phyloP scores from a whole-genome alignment of 2,329 filamentous ascomycete genomes.

The Beauveria medogensis region DNA sequence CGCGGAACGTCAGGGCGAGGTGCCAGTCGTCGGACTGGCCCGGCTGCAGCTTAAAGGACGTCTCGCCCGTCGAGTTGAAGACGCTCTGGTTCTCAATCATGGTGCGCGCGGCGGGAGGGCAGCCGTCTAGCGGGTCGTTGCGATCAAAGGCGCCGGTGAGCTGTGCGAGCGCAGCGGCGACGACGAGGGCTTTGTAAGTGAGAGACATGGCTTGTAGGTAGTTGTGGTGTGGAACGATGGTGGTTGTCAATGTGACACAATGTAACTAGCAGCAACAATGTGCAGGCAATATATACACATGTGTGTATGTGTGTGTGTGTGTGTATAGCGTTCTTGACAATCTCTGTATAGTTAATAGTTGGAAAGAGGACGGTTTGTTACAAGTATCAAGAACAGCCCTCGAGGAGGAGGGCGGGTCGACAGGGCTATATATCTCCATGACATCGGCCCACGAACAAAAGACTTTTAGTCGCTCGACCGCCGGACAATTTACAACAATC shows the following conservation, averaged over 20 bases:
- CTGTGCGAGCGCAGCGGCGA: neutral
- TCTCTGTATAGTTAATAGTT: neutral
- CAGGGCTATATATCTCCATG: conserved; percentile 1
- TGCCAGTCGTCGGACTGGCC: neutral
- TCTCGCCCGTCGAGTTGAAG: conserved; percentile 11
- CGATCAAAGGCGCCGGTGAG: neutral
- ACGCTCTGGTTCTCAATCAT: neutral
- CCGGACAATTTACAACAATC: neutral
- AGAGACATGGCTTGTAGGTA: conserved; percentile 5
- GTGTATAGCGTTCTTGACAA: neutral
- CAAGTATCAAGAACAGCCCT: neutral
- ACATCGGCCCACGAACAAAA: neutral
- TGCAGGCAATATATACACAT: neutral
- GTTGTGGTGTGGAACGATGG: neutral
- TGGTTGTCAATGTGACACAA: neutral
- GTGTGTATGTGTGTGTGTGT: neutral
- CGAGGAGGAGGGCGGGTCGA: neutral
- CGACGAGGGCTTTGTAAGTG: conserved; percentile 1
- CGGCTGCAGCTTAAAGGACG: neutral
- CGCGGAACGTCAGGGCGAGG: conserved; percentile 5
- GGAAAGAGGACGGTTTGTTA: too few species aligned
- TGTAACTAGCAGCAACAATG: neutral
- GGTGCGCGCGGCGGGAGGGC: neutral
- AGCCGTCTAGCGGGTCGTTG: conserved; percentile 8
- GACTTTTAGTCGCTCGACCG: neutral